These are phyloP conservation scores for Penicillium mononematosum DNA, from an alignment of 495 filamentous ascomycete species.

Conservation along the genomic window DNA sequence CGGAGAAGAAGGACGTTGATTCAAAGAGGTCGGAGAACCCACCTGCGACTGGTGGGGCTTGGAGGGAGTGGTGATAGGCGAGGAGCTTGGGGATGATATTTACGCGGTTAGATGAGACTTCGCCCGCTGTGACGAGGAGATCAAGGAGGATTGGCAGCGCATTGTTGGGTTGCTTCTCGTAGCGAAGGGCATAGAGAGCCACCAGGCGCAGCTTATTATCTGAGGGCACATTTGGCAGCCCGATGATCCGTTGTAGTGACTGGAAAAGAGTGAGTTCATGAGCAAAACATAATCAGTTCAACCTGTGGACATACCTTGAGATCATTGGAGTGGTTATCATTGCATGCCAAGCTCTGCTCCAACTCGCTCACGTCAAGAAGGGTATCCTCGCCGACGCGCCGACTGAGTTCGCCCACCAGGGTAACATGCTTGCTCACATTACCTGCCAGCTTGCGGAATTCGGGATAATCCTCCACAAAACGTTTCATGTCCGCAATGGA, in stretches of 20 bases:
- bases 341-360: slow-evolving; percentile 95
- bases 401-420: slow-evolving; percentile 86
- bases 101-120: slow-evolving; percentile 68
- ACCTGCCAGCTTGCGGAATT: slow-evolving; percentile 93
- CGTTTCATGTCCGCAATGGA: slow-evolving; percentile 98
- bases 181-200: slow-evolving; percentile 89
- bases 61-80: slow-evolving; percentile 78
- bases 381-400: slow-evolving; percentile 77
- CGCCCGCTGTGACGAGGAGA: slow-evolving; percentile 73
- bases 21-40: slow-evolving; percentile 91
- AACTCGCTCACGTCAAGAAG: slow-evolving; percentile 92
- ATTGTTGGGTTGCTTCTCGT: slow-evolving; percentile 79
- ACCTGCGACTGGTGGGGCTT: slow-evolving; percentile 64
- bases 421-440: slow-evolving; percentile 99
- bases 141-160: slow-evolving; percentile 79
- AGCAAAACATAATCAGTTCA: background rate
- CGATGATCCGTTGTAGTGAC: slow-evolving; percentile 83
- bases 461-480: slow-evolving; percentile 97
- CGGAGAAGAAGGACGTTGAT: slow-evolving; percentile 85
- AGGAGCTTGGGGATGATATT: slow-evolving; percentile 75
- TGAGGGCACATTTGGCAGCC: slow-evolving; percentile 66
- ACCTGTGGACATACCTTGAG: slow-evolving; percentile 63
- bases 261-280: slow-evolving; percentile 32
- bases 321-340: slow-evolving; percentile 87
- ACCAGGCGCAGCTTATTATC: slow-evolving; percentile 84